Percentiles rank a stretch among this genome's conserved stretches.
Evolutionary conservation across 331 rosid species (phyloP).

Genomic region (Cydonia oblonga): DNA sequence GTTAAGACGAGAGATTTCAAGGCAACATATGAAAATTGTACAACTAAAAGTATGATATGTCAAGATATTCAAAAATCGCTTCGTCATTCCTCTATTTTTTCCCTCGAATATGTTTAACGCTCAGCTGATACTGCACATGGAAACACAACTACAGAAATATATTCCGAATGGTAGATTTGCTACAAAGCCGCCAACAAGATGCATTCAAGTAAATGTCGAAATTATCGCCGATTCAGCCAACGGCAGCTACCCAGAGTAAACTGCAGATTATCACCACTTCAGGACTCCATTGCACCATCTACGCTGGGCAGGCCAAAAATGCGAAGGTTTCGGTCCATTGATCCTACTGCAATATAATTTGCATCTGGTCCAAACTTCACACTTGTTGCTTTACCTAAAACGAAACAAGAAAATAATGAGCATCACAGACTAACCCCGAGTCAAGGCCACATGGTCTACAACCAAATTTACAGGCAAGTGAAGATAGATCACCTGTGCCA

Average conservation of each 20-base stretch:
- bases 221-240: not conserved
- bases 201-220: not conserved
- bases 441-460: not conserved
- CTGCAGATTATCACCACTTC: not conserved
- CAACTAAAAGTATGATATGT: not conserved
- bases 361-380: conserved; percentile 86
- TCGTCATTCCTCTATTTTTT: not conserved
- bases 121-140: conserved; percentile 4
- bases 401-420: not conserved
- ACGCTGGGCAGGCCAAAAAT: conserved; percentile 72
- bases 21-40: too few species aligned
- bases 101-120: not conserved
- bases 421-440: not conserved
- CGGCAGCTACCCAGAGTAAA: not conserved
- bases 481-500: conserved; percentile 60
- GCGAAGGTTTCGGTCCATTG: conserved; percentile 92
- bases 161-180: not conserved
- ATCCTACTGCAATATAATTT: conserved; percentile 71
- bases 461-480: not conserved
- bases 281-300: conserved; percentile 41
- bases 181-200: not conserved
- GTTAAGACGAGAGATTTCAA: too few species aligned
- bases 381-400: conserved; percentile 64
- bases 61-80: not conserved
- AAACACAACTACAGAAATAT: not conserved